Percentiles rank a stretch among this genome's conserved stretches.
phyloP scores from a whole-genome alignment of 2,329 filamentous ascomycete genomes.

The Colletotrichum sublineola region DNA sequence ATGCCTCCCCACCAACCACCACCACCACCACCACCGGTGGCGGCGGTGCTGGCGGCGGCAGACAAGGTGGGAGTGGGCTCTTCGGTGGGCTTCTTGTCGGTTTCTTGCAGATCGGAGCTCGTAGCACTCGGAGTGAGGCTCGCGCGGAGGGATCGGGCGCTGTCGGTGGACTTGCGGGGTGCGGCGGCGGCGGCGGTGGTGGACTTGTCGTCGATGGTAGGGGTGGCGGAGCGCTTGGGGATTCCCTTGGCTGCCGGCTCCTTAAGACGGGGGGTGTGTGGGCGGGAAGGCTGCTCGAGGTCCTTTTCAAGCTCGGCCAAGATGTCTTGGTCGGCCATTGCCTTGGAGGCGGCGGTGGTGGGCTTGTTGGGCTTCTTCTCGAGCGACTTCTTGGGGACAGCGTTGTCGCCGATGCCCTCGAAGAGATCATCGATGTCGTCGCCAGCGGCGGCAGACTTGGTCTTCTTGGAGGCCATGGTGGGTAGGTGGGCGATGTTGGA shows the following conservation, averaged over 20 bases:
- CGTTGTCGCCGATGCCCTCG: constrained; percentile 70
- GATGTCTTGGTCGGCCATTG: constrained; percentile 75
- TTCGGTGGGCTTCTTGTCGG: constrained; percentile 65
- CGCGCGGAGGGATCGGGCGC: constrained; percentile 77
- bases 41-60: constrained; percentile 59
- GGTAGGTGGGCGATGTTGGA: constrained; percentile 11
- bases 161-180: constrained; percentile 82
- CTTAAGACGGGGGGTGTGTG: constrained; percentile 83
- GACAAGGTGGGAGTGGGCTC: constrained; percentile 51
- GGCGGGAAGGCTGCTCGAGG: constrained; percentile 75
- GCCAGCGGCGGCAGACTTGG: constrained; percentile 68
- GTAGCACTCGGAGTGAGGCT: constrained; percentile 78
- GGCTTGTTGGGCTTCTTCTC: constrained; percentile 61
- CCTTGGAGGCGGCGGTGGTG: constrained; percentile 63
- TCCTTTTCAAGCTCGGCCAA: constrained; percentile 86
- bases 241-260: constrained; percentile 61
- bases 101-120: constrained; percentile 71
- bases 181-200: constrained; percentile 45
- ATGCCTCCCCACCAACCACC: constrained; percentile 93
- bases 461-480: constrained; percentile 72
- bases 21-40: constrained; percentile 57
- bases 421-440: constrained; percentile 77
- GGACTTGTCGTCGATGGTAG: constrained; percentile 75
- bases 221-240: constrained; percentile 63
- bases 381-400: constrained; percentile 62